Percentiles rank a stretch among this genome's conserved stretches.
These are phyloP conservation scores for Cyclotella sp. DNA, from an alignment of 108 stramenopile species.

Conservation along the genomic window DNA sequence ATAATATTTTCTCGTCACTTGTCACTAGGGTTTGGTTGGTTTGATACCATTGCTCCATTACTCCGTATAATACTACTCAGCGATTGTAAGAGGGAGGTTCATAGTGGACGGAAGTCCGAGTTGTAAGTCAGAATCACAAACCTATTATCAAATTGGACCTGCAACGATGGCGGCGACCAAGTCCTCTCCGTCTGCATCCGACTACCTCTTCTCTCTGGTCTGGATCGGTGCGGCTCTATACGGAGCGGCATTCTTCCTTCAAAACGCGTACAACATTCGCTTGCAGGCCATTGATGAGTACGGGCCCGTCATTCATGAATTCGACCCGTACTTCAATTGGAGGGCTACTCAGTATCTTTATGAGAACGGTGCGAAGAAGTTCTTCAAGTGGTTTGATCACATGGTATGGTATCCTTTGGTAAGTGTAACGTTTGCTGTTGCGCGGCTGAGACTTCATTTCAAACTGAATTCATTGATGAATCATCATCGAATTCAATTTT, in stretches of 20 bases:
- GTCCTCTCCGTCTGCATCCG: constrained; percentile 41
- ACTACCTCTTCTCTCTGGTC: constrained; percentile 51
- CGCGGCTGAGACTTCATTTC: background rate
- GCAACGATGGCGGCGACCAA: background rate
- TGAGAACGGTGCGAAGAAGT: constrained; percentile 73
- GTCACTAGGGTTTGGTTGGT: too few species aligned
- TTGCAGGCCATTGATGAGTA: constrained; percentile 89
- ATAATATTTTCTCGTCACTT: too few species aligned
- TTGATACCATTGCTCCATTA: too few species aligned
- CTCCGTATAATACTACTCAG: too few species aligned
- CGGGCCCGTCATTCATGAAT: constrained; percentile 99
- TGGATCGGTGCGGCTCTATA: constrained; percentile 70
- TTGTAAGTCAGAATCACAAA: background rate
- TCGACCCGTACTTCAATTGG: constrained; percentile 95
- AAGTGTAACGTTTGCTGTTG: background rate
- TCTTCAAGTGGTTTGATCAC: constrained; percentile 90
- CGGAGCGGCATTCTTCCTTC: constrained; percentile 50
- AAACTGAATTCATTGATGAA: background rate
- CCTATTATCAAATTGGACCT: background rate
- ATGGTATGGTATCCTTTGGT: constrained; percentile 95
- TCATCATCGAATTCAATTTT: background rate
- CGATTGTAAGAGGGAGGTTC: too few species aligned
- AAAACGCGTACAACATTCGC: constrained; percentile 85
- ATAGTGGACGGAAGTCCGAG: too few species aligned
- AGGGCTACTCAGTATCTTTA: constrained; percentile 94